Conservation (phyloP, 352 stramenopile species). For the Globisporangium solare region DNA sequence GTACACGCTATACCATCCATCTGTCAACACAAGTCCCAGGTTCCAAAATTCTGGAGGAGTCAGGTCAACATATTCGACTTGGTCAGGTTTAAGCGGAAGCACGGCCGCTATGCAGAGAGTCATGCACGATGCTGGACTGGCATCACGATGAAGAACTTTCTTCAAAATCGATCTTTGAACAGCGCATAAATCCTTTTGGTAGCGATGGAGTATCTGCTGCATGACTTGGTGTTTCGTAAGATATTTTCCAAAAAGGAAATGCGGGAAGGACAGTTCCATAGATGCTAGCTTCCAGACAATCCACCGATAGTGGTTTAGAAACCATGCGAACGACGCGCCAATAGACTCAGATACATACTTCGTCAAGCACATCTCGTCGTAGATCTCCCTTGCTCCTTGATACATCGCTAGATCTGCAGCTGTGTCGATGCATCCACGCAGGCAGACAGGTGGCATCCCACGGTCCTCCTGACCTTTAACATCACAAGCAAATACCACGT, state of each 20-base stretch:
- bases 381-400: constrained; percentile 27
- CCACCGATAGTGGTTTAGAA: constrained; percentile 73
- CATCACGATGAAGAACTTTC: constrained; percentile 63
- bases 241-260: constrained; percentile 50
- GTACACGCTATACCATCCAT: constrained; percentile 73
- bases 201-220: constrained; percentile 46
- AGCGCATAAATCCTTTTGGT: constrained; percentile 47
- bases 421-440: constrained; percentile 8
- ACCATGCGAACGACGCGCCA: constrained; percentile 48
- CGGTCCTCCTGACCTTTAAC: neutral
- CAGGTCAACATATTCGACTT: constrained; percentile 25
- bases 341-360: constrained; percentile 23
- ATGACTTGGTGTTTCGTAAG: constrained; percentile 54
- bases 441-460: neutral
- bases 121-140: constrained; percentile 59
- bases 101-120: constrained; percentile 58
- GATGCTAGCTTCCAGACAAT: constrained; percentile 65
- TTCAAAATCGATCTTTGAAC: constrained; percentile 55
- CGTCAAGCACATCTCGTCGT: constrained; percentile 25
- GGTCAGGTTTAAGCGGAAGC: constrained; percentile 29
- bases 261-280: constrained; percentile 45
- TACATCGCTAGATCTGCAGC: constrained; percentile 14
- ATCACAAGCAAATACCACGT: constrained; percentile 23
- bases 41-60: constrained; percentile 50
- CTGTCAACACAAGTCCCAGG: constrained; percentile 55